phyloP scores from a whole-genome alignment of 768 basidiomycete species.

The Tulasnella sp. region DNA sequence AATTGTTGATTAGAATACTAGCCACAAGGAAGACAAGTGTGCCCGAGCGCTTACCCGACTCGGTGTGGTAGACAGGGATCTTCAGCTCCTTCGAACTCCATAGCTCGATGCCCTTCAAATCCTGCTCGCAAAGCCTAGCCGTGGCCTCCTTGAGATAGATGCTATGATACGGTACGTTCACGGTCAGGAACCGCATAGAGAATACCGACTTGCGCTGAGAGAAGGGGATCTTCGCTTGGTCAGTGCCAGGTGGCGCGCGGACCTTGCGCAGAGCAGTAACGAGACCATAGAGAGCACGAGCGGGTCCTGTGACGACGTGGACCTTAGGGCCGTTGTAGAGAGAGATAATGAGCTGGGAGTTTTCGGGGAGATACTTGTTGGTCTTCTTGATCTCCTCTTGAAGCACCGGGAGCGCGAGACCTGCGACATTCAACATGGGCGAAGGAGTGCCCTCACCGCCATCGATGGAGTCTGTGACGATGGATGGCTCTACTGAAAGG shows the following conservation, averaged over 20 bases:
- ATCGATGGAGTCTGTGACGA: constrained; percentile 78
- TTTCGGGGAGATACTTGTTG: constrained; percentile 70
- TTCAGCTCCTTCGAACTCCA: constrained; percentile 45
- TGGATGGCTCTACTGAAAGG: constrained; percentile 74
- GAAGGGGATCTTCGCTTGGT: constrained; percentile 90
- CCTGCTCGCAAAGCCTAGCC: constrained; percentile 60
- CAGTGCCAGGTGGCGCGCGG: constrained; percentile 73
- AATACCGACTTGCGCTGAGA: constrained; percentile 94
- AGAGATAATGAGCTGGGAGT: constrained; percentile 75
- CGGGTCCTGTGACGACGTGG: constrained; percentile 87
- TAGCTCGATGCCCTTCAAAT: constrained; percentile 18
- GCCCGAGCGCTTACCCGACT: constrained; percentile 54
- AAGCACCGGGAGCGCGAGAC: constrained; percentile 64
- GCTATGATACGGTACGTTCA: constrained; percentile 95
- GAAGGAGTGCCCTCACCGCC: constrained; percentile 89
- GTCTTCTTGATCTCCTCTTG: constrained; percentile 76
- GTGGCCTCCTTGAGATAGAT: constrained; percentile 65
- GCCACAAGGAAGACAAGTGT: constrained; percentile 10
- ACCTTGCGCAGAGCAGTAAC: constrained; percentile 85
- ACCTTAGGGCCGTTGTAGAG: constrained; percentile 86
- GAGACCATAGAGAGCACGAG: constrained; percentile 86
- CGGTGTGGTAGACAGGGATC: constrained; percentile 87
- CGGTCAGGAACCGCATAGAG: constrained; percentile 85
- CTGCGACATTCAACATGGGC: constrained; percentile 88
- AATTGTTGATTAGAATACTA: neutral